Evolutionary conservation across 345 rosid species (phyloP).

Genomic region (Brassica napus): Da-Ae NC_063447.1:30948001-30948500

Average conservation of each 20-base stretch:
- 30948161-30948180: conserved; percentile 43
- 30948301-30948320: conserved; percentile 38
- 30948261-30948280: conserved; percentile 48
- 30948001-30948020: conserved; percentile 12
- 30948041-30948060: conserved; percentile 32
- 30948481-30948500: conserved; percentile 12
- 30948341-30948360: conserved; percentile 52
- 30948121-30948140: conserved; percentile 56
- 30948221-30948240: conserved; percentile 43
- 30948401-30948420: conserved; percentile 36
- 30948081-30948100: conserved; percentile 43
- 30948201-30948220: conserved; percentile 35
- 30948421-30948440: conserved; percentile 39
- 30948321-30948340: conserved; percentile 33
- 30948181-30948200: conserved; percentile 45
- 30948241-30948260: conserved; percentile 38
- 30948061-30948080: background rate
- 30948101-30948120: conserved; percentile 39
- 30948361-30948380: conserved; percentile 67
- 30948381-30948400: conserved; percentile 68
- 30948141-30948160: conserved; percentile 20
- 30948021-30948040: conserved; percentile 15
- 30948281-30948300: conserved; percentile 36
- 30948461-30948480: conserved; percentile 10
- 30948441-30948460: conserved; percentile 34